phyloP scores from a whole-genome alignment of 257 asterid species.

The Capsicum rhomboideum region DNA sequence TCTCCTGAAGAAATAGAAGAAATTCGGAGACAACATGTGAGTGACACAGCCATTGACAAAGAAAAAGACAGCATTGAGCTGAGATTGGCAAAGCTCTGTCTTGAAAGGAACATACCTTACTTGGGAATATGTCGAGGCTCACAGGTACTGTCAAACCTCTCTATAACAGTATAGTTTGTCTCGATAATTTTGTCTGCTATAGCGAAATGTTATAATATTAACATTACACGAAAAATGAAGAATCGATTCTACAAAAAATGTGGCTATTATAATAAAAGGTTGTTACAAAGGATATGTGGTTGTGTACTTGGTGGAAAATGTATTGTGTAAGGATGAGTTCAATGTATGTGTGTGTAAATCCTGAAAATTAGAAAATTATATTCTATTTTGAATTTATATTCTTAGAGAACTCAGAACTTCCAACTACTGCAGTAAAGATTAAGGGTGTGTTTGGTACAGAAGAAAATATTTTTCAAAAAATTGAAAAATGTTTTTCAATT shows the following conservation, averaged over 20 bases:
- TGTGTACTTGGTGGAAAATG: not conserved
- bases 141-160: constrained; percentile 12
- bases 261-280: not conserved
- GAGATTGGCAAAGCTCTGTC: constrained; percentile 66
- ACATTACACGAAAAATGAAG: too few relatives aligned
- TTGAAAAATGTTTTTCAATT: too few relatives aligned
- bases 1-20: constrained; percentile 60
- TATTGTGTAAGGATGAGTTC: not conserved
- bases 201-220: not conserved
- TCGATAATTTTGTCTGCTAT: not conserved
- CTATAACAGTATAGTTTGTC: not conserved
- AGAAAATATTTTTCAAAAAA: too few relatives aligned
- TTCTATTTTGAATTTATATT: not conserved
- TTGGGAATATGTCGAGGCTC: constrained; percentile 88
- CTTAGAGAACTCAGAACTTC: not conserved
- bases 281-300: not conserved
- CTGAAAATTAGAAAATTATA: too few relatives aligned
- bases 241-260: too few relatives aligned
- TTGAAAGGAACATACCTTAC: constrained; percentile 75
- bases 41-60: constrained; percentile 66
- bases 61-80: constrained; percentile 75
- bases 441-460: not conserved
- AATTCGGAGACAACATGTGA: constrained; percentile 42
- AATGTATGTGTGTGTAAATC: not conserved
- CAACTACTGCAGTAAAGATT: not conserved